phyloP scores from a whole-genome alignment of 768 basidiomycete genomes.

The Mycena floridula region DNA sequence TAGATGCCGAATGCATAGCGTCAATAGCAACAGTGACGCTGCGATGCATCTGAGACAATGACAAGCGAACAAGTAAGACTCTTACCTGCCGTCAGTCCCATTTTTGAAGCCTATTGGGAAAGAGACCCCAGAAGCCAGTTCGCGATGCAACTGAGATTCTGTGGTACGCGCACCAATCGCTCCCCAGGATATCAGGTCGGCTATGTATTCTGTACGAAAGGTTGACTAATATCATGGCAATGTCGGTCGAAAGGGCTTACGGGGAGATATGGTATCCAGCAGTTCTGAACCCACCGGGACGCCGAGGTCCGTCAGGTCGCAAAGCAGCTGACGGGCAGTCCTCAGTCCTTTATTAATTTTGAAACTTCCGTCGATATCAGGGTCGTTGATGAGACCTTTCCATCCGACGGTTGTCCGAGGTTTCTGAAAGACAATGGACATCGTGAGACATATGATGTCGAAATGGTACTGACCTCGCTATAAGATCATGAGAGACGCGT shows the following conservation, averaged over 20 bases:
- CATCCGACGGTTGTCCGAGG: slow-evolving; percentile 96
- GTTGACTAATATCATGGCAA: slow-evolving; percentile 1
- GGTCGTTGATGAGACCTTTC: slow-evolving; percentile 91
- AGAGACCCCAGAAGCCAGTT: slow-evolving; percentile 91
- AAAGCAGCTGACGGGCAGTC: slow-evolving; percentile 80
- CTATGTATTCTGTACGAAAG: slow-evolving; percentile 3
- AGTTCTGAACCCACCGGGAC: slow-evolving; percentile 94
- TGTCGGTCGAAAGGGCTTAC: slow-evolving; percentile 74
- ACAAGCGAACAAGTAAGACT: slow-evolving; percentile 6
- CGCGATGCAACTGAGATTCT: slow-evolving; percentile 94
- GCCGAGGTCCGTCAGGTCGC: slow-evolving; percentile 84
- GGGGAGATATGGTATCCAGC: slow-evolving; percentile 79
- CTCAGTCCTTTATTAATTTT: slow-evolving; percentile 95
- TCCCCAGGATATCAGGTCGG: slow-evolving; percentile 82
- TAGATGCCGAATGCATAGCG: slow-evolving; percentile 88
- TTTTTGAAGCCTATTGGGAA: slow-evolving; percentile 99
- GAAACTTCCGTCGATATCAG: slow-evolving; percentile 92
- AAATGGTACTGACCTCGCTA: slow-evolving; percentile 26
- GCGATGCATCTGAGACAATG: slow-evolving; percentile 8
- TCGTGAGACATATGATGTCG: not conserved
- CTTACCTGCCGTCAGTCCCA: slow-evolving; percentile 87
- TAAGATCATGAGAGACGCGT: slow-evolving; percentile 7
- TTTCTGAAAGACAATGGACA: slow-evolving; percentile 50
- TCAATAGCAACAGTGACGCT: slow-evolving; percentile 89
- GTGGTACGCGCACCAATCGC: slow-evolving; percentile 98